These are phyloP conservation scores for Fereydounia khargensis DNA, from an alignment of 1,284 basidiomycete genomes.

Conservation along the genomic window DNA sequence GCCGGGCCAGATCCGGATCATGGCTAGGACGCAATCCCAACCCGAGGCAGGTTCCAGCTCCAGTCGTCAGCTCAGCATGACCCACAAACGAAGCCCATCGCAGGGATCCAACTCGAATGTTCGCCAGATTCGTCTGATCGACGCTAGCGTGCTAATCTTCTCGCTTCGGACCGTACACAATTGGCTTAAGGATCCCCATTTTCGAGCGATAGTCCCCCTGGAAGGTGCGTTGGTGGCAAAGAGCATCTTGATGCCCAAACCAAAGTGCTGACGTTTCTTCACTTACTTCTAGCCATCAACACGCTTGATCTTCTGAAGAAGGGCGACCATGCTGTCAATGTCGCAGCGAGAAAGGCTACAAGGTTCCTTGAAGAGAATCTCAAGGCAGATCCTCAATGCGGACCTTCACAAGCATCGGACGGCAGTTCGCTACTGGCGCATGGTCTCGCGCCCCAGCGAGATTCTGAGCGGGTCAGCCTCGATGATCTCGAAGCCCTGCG, in stretches of 20 bases:
- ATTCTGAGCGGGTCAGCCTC: conserved; percentile 8
- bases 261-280: not conserved
- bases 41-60: too few species aligned
- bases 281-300: conserved; percentile 67
- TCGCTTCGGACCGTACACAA: conserved; percentile 75
- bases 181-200: conserved; percentile 69
- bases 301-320: conserved; percentile 93
- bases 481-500: not conserved
- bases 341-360: conserved; percentile 76
- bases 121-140: too few species aligned
- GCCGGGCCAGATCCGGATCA: too few species aligned
- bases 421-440: conserved; percentile 13
- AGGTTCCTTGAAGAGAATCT: conserved; percentile 68
- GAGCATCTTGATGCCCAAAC: too few species aligned
- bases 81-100: too few species aligned
- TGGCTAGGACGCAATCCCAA: too few species aligned
- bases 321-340: conserved; percentile 72
- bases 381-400: not conserved
- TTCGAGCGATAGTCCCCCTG: conserved; percentile 75
- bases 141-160: conserved; percentile 82
- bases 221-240: conserved; percentile 77
- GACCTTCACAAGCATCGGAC: too few species aligned
- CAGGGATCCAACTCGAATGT: too few species aligned
- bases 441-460: too few species aligned
- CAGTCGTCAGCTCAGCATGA: too few species aligned